Evolutionary conservation across 805 yeast genomes (phyloP), one percentile per base, ranked within the genome.

Genomic region (Candida railenensis): DNA sequence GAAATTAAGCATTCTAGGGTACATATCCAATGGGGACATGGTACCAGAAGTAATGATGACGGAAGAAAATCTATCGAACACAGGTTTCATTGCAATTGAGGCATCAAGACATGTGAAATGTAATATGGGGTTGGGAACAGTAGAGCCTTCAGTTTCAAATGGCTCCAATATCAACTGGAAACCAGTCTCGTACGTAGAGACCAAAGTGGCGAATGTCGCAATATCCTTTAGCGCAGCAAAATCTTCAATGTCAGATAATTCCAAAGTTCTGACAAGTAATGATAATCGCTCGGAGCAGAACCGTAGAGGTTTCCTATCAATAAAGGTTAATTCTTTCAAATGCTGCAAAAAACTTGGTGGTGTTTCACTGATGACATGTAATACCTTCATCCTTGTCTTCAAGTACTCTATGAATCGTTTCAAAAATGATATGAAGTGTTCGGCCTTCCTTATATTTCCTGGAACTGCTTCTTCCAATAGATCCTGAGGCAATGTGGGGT

Each of bases 31-130:
- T 1, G 99, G 99, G 0, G 98, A 92, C 41, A 94, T 94, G 14
- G 99, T 94, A 54, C 99, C 99, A 0, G 97, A 89, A 0, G 99
- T 94, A 50, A 94, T 94, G 50, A 94, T 85, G 9, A 94, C 96
- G 0, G 97, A 86, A 5, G 89, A 83, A 59, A 92, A 94, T 48
- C 91, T 77, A 43, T 94, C 99, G 71, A 94, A 92, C 0, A 94
- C 90, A 0, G 99, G 99, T 61, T 90, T 94, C 53, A 94, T 94
- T 2, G 98, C 98, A 55, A 94, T 94, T 1, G 97, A 89, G 0
- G 99, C 99, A 70, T 94, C 99, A 41, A 94, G 73, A 70, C 99
- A 94, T 0, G 97, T 85, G 63, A 94, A 91, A 57, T 92, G 84
- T 58, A 94, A 67, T 3, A 94, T 87, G 1, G 99, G 99, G 63